Base-by-base conservation (phyloP, 352 stramenopile genomes). In the Pythium vanterpoolii region DNA sequence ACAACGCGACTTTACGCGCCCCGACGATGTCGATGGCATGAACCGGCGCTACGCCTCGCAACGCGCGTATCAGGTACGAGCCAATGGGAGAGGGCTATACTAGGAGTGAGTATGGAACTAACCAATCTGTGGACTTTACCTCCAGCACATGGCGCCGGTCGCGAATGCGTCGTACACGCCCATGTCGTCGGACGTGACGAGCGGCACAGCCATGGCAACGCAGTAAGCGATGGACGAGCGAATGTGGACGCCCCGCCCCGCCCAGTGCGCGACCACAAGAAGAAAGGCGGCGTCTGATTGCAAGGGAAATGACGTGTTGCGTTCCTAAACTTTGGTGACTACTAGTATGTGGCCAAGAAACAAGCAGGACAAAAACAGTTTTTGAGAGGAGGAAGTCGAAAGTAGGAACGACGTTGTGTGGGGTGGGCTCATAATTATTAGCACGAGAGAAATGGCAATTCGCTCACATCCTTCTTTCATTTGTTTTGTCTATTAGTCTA, bases 1-100 rank as follows among this genome's bases (percentile, higher is more conserved):
- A 43, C 73, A 72, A 27, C 77, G 58, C 5, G 83, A 93, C 51
- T 93, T 93, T 38, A 93, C 83, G 30, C 73, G 63, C 11, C 79
- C 82, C 7, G 83, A 93, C 43, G 78, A 93, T 51, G 66, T 85
- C 33, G 79, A 89, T 60, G 68, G 62, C 33, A 88, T 90, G 76
- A 93, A 93, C 65, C 83, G 77, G 53, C 78, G 79, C 66, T 93
- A 87, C 48, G 79, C 79, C 14, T 82, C 79, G 45, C 78, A 90
- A 71, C 81, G 80, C 64, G 80, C 78, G 31, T 91, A 90, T 58
- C 81, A 93, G 77, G 83, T 90, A 79, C 14, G 23, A 27, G n/a
- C 1, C 24, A 27, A n/a, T 30, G 1, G 26, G 16, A 26, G n/a
- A 44, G 44, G 23, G 4, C 14, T 39, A n/a, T 34, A 18, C 43